Conservation (phyloP, 2,329 filamentous ascomycete species). For the Basipetospora sp. region DNA sequence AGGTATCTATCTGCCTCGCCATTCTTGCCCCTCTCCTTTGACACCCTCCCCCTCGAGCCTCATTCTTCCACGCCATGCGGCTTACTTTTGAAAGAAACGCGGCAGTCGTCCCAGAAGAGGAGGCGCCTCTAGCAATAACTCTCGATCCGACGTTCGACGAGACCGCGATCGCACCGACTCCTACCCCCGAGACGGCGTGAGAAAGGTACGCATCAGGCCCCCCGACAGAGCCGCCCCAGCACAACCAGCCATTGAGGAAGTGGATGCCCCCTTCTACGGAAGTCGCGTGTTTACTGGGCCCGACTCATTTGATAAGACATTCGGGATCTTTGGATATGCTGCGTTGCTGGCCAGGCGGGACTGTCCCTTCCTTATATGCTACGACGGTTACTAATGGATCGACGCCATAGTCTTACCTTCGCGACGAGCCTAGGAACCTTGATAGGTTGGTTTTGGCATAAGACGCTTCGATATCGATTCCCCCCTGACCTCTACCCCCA, state of each 20-base stretch:
- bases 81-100: slow-evolving; percentile 5
- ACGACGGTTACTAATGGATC: not conserved
- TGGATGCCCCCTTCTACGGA: slow-evolving; percentile 7
- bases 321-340: too few species aligned
- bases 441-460: slow-evolving; percentile 43
- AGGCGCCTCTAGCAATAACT: slow-evolving; percentile 12
- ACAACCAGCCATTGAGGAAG: slow-evolving; percentile 1
- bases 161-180: slow-evolving; percentile 24
- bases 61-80: not conserved
- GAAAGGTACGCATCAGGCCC: slow-evolving; percentile 52
- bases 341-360: too few species aligned
- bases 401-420: slow-evolving; percentile 32
- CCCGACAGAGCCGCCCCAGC: not conserved
- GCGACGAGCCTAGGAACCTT: slow-evolving; percentile 50
- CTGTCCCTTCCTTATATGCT: too few species aligned
- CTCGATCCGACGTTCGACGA: slow-evolving; percentile 17
- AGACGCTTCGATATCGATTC: not conserved
- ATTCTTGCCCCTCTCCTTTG: too few species aligned
- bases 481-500: slow-evolving; percentile 21
- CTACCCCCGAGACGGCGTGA: slow-evolving; percentile 68
- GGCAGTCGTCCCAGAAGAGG: slow-evolving; percentile 20
- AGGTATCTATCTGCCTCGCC: slow-evolving; percentile 19
- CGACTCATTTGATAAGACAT: too few species aligned
- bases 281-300: too few species aligned
- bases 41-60: not conserved